Percentiles rank a stretch among this genome's conserved stretches.
Evolutionary conservation across 2,329 filamentous ascomycete genomes (phyloP).

Genomic region (Pyricularia grisea): DNA sequence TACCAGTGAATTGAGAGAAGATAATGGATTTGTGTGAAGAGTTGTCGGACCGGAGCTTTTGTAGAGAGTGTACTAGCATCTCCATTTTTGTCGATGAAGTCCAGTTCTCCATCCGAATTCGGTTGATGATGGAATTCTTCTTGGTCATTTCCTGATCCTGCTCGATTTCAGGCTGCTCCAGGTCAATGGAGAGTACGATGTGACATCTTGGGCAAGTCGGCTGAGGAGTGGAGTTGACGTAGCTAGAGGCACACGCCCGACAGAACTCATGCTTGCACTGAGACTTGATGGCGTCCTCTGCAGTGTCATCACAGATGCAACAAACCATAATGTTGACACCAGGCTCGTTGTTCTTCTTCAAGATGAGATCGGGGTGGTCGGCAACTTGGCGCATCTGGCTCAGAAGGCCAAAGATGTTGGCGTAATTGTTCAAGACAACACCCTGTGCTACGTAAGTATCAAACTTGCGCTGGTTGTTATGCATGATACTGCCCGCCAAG

Average conservation of each 20-base stretch:
- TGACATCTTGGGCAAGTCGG: conserved; percentile 87
- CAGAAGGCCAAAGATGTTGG: conserved; percentile 97
- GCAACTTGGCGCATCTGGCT: conserved; percentile 99
- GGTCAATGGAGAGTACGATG: conserved; percentile 79
- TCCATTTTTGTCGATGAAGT: conserved; percentile 98
- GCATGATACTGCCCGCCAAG: conserved; percentile 94
- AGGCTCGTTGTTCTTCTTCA: conserved; percentile 78
- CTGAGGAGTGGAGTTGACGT: conserved; percentile 67
- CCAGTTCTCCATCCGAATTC: conserved; percentile 98
- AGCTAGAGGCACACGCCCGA: conserved; percentile 69
- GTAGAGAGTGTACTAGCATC: conserved; percentile 86
- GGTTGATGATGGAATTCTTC: conserved; percentile 96
- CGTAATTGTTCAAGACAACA: conserved; percentile 94
- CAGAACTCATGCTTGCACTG: conserved; percentile 92
- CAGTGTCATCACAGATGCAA: conserved; percentile 91
- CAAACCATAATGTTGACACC: conserved; percentile 88
- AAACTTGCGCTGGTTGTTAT: conserved; percentile 76
- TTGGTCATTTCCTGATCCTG: conserved; percentile 81
- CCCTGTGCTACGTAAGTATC: conserved; percentile 92
- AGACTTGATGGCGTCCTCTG: conserved; percentile 88
- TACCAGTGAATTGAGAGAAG: conserved; percentile 94
- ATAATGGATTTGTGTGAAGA: conserved; percentile 94
- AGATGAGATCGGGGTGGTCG: conserved; percentile 87
- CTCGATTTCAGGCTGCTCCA: conserved; percentile 91
- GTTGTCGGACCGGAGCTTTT: conserved; percentile 84